These are phyloP conservation scores for Hemisphaericaspora xylofermentans DNA, from an alignment of 1,139 yeast genomes.

Conservation along the genomic window DNA sequence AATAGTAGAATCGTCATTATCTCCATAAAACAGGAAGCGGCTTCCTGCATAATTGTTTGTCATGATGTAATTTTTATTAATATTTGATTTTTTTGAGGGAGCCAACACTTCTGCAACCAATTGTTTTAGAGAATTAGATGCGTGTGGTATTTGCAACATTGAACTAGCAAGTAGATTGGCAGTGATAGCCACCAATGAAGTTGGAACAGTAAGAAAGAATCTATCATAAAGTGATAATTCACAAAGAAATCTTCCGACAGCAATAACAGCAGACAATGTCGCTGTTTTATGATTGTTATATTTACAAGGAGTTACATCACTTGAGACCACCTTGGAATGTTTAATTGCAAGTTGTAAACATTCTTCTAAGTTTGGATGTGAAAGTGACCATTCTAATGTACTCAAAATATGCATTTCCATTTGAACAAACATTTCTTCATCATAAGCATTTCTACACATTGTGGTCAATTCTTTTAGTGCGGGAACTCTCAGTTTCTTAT, in stretches of 20 bases:
- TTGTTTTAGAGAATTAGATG: constrained; percentile 29
- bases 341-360: constrained; percentile 55
- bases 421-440: constrained; percentile 85
- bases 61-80: constrained; percentile 1
- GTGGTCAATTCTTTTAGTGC: constrained; percentile 72
- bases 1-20: constrained; percentile 11
- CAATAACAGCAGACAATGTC: constrained; percentile 50
- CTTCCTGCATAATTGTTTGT: background rate
- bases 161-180: constrained; percentile 74
- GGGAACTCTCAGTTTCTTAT: constrained; percentile 81
- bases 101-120: constrained; percentile 13
- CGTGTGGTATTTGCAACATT: constrained; percentile 49
- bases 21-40: constrained; percentile 5
- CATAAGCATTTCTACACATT: constrained; percentile 84
- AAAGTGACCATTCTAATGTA: constrained; percentile 81
- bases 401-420: constrained; percentile 90
- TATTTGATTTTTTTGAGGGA: constrained; percentile 8
- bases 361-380: constrained; percentile 63
- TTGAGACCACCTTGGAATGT: constrained; percentile 22
- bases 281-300: constrained; percentile 23
- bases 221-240: constrained; percentile 76
- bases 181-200: constrained; percentile 66
- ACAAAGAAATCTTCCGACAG: constrained; percentile 66
- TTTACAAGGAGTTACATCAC: constrained; percentile 33
- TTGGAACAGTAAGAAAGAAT: constrained; percentile 57